Evolutionary conservation across 2,329 filamentous ascomycete genomes (phyloP), one percentile per base, ranked within the genome.

Genomic region (Ascochyta pisi): DNA sequence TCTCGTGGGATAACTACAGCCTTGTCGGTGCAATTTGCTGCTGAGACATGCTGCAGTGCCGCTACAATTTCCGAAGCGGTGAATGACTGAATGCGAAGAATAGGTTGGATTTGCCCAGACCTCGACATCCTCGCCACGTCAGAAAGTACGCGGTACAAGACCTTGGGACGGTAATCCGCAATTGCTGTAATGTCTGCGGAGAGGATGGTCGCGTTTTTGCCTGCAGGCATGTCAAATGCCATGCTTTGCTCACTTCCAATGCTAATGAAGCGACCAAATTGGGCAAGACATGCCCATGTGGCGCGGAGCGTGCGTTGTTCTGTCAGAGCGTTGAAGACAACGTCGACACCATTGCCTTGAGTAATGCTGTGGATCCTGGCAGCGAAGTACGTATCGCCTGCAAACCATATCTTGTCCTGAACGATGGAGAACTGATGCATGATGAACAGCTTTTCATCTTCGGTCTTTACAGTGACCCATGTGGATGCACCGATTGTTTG

Each of bases 241-340:
- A 4, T 37, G 6, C 2, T 6, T 9, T 12, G 48, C 22, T 33
- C 44, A 15, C 45, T 27, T 12, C 41, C 47, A 22, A 53, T 27
- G 16, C 55, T 50, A 15, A 68, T 46, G 19, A 68, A 58, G 7
- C 62, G 54, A 15, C 69, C 70, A 33, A 67, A 70, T 9, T 61
- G 37, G 1, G 81, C 79, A 3, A 84, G 67, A 41, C 78, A 81
- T 8, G 72, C 57, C 78, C 77, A 83, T 0, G 77, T 78, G 0
- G 76, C 73, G 3, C 57, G 58, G 13, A 73, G 50, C 4, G 59
- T 22, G 22, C 70, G 61, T 3, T 62, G 64, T 4, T 70, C 62
- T 7, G 63, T 45, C 1, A 59, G n/a, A 15, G 41, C 54, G 57
- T 72, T 76, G 48, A 77, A 56, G 5, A 75, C 58, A 5, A 77